These are phyloP conservation scores for Clarireedia hainanense DNA, from an alignment of 2,329 filamentous ascomycete genomes.

Conservation along the genomic window DNA sequence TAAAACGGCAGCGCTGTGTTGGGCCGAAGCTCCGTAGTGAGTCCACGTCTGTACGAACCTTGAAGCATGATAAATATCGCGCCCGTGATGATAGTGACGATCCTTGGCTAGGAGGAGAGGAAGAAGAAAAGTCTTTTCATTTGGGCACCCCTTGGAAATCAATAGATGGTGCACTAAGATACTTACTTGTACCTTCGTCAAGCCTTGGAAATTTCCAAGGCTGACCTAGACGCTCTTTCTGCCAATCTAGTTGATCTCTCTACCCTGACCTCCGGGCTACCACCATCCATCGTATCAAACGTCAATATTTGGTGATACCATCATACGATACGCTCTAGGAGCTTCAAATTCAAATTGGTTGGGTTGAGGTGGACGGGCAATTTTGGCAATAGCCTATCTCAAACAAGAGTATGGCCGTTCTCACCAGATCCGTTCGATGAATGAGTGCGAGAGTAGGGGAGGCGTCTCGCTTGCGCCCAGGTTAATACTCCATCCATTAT, in stretches of 20 bases:
- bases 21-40: not conserved
- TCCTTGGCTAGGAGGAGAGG: not conserved
- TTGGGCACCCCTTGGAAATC: not conserved
- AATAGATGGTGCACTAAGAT: not conserved
- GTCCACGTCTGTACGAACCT: too few relatives aligned
- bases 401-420: not conserved
- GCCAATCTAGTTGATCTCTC: too few relatives aligned
- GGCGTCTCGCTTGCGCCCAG: slow-evolving; percentile 1
- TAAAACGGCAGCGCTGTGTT: not conserved
- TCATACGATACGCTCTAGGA: not conserved
- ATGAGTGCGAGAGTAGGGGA: too few relatives aligned
- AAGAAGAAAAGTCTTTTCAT: not conserved
- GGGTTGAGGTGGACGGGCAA: not conserved
- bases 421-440: too few relatives aligned
- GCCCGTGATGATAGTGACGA: not conserved
- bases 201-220: too few relatives aligned
- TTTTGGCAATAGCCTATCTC: not conserved
- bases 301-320: not conserved
- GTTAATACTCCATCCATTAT: not conserved
- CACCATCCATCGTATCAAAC: not conserved
- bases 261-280: too few relatives aligned
- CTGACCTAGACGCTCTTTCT: too few relatives aligned
- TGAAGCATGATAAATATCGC: not conserved
- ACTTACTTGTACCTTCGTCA: not conserved
- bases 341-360: not conserved